phyloP scores from a whole-genome alignment of 169 alveolate genomes.

The Plasmodium knowlesi region DNA sequence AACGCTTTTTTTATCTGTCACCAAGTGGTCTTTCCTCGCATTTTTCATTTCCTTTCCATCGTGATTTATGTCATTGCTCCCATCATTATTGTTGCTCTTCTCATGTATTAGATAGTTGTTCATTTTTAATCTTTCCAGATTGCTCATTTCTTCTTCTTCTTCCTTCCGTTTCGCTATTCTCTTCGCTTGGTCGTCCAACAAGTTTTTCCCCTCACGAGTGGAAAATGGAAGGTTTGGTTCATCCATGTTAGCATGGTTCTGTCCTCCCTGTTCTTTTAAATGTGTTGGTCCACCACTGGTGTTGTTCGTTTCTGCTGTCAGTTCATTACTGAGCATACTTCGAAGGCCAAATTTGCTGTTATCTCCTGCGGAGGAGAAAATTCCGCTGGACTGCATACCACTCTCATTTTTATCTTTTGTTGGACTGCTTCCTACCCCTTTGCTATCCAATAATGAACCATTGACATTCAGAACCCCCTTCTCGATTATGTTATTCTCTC shows the following conservation, averaged over 20 bases:
- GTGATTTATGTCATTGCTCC: not conserved
- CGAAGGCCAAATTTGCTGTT: not conserved
- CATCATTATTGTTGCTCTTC: not conserved
- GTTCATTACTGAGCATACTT: not conserved
- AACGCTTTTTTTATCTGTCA: conserved; percentile 33
- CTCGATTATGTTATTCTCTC: not conserved
- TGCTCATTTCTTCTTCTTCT: not conserved
- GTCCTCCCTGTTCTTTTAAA: not conserved
- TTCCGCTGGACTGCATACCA: not conserved
- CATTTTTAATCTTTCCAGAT: not conserved
- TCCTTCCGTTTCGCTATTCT: not conserved
- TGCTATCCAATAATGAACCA: not conserved
- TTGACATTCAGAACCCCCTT: not conserved
- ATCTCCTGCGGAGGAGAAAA: not conserved
- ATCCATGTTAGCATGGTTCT: not conserved
- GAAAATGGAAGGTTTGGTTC: not conserved
- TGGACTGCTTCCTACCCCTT: not conserved
- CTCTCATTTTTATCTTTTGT: not conserved
- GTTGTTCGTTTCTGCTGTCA: not conserved
- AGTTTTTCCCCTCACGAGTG: not conserved
- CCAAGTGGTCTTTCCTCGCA: not conserved
- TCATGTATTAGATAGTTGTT: not conserved
- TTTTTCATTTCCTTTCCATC: not conserved
- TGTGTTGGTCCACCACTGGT: not conserved
- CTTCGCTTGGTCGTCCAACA: not conserved